Evolutionary conservation across 2,329 filamentous ascomycete genomes (phyloP), one percentile per base, ranked within the genome.

Genomic region (Alternaria postmessia): DNA sequence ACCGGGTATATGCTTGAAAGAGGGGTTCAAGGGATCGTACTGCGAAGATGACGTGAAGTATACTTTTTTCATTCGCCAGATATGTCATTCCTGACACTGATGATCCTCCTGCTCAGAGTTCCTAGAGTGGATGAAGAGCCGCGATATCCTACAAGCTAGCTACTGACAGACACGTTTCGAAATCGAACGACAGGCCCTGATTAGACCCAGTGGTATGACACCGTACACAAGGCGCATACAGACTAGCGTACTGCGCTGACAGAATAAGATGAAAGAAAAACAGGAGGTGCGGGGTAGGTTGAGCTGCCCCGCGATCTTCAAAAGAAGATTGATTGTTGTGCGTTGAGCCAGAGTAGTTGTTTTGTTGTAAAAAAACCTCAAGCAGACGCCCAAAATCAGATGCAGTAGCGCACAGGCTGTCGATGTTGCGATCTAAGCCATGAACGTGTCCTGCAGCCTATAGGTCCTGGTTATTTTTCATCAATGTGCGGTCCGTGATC

Each of bases 321-420:
- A 48, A 41, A 56, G 66, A 70, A 75, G 67, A 82, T 78, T 57
- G 84, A 85, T 84, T 86, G 89, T 87, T 87, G 87, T 87, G 87
- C 87, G 89, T 92, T 91, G 89, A 91, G 87, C 86, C 86, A 89
- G 84, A 82, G 85, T 89, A 69, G 74, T 68, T 75, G 91, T 91
- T 92, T 91, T 87, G 89, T 92, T 92, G 88, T 85, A 90, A 91
- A 92, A 92, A 85, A 86, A 87, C 90, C 85, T 87, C 87, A 87
- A 85, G 88, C 88, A 87, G 81, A 84, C 82, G 85, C 83, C 85
- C 86, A 85, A 89, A 85, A 77, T 71, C 71, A 68, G 66, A 69
- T 80, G 78, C 80, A 80, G 78, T 77, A 79, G 78, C 71, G 67
- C 67, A 61, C 78, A 78, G 78, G 80, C 83, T 84, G 69, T 80